Percentiles rank a stretch among this genome's conserved stretches.
Evolutionary conservation across 108 stramenopile species (phyloP).

Genomic region (Fistulifera pelliculosa): DNA sequence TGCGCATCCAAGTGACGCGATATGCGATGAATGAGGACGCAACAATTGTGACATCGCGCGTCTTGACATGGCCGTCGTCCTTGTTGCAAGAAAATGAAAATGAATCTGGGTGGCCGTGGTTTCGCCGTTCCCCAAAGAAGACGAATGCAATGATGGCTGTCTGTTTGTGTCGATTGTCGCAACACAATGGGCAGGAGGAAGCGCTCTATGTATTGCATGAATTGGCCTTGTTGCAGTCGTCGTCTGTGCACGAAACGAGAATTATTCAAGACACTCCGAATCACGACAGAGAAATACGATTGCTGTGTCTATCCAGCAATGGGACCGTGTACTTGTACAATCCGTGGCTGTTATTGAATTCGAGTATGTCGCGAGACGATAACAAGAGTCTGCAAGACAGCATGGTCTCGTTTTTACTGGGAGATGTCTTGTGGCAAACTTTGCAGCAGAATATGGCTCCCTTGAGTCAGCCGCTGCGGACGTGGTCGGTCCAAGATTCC

Average conservation of each 20-base stretch:
- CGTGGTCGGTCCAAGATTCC: neutral
- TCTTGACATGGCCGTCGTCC: too few relatives aligned
- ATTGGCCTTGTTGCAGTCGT: neutral
- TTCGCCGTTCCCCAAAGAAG: too few relatives aligned
- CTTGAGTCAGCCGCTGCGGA: constrained; percentile 3
- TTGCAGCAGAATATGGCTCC: constrained; percentile 1
- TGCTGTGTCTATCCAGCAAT: constrained; percentile 2
- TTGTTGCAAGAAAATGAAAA: too few relatives aligned
- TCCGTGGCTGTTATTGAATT: neutral
- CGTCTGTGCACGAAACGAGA: neutral
- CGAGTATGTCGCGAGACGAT: neutral
- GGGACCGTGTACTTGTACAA: constrained; percentile 7
- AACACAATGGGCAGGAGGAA: too few relatives aligned
- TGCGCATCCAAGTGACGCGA: too few relatives aligned
- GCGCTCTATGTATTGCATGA: too few relatives aligned
- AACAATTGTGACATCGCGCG: too few relatives aligned
- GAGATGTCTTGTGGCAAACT: neutral
- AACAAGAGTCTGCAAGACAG: neutral
- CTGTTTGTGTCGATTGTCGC: too few relatives aligned
- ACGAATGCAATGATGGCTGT: too few relatives aligned
- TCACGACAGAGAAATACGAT: neutral
- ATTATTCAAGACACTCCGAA: neutral
- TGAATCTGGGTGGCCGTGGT: too few relatives aligned
- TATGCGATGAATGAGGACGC: too few relatives aligned
- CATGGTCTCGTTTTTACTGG: constrained; percentile 9